Conservation (phyloP, 2,329 filamentous ascomycete species). For the Penicillium sp. region DNA sequence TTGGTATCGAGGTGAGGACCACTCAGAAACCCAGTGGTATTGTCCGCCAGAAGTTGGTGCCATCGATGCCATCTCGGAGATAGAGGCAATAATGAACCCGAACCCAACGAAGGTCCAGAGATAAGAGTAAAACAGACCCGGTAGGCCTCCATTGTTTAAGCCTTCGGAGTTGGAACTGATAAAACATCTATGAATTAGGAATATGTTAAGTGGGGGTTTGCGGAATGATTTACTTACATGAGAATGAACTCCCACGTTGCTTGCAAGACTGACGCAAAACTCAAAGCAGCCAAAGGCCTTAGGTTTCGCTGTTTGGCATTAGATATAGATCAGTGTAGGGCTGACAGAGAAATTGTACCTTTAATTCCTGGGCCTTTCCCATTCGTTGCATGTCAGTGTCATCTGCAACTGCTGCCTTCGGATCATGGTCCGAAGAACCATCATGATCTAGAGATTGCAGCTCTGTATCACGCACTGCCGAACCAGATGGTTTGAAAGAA, state of each 20-base stretch:
- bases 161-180: slow-evolving; percentile 26
- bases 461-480: slow-evolving; percentile 7
- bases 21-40: slow-evolving; percentile 32
- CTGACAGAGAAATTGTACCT: slow-evolving; percentile 7
- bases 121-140: slow-evolving; percentile 32
- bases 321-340: neutral
- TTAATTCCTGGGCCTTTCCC: slow-evolving; percentile 29
- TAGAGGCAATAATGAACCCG: slow-evolving; percentile 56
- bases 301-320: slow-evolving; percentile 29
- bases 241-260: slow-evolving; percentile 39
- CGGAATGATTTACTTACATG: slow-evolving; percentile 21
- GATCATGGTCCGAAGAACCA: neutral
- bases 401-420: slow-evolving; percentile 15
- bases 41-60: slow-evolving; percentile 58
- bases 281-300: slow-evolving; percentile 34
- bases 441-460: neutral
- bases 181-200: neutral
- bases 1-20: slow-evolving; percentile 50
- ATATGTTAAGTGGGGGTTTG: neutral
- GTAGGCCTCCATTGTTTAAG: slow-evolving; percentile 25
- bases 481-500: neutral
- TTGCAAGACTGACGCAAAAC: slow-evolving; percentile 36
- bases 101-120: slow-evolving; percentile 61
- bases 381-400: slow-evolving; percentile 31
- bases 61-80: slow-evolving; percentile 63